phyloP scores from a whole-genome alignment of 805 yeast genomes.

The Cyberlindnera amylophila region DNA sequence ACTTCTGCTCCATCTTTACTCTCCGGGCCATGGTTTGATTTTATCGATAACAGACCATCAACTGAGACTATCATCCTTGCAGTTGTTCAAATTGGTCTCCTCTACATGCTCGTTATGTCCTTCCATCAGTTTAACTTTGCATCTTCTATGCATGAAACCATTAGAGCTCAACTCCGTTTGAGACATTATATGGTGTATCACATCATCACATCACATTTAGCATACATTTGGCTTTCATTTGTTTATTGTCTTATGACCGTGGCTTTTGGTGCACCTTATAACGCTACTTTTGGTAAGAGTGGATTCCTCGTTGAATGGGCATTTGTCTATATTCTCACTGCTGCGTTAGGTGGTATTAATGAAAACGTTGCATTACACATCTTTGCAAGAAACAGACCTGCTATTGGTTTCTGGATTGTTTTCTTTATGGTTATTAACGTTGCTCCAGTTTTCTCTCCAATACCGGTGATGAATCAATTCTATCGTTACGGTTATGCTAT shows the following conservation, averaged over 20 bases:
- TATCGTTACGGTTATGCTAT: slow-evolving; percentile 53
- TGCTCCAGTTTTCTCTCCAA: slow-evolving; percentile 57
- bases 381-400: slow-evolving; percentile 53
- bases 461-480: slow-evolving; percentile 31
- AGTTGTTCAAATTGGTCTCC: slow-evolving; percentile 64
- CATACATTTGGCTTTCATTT: slow-evolving; percentile 51
- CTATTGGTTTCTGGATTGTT: slow-evolving; percentile 64
- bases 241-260: slow-evolving; percentile 51
- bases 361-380: slow-evolving; percentile 52
- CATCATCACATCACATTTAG: slow-evolving; percentile 24
- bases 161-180: slow-evolving; percentile 11
- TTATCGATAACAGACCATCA: slow-evolving; percentile 41
- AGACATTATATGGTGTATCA: slow-evolving; percentile 47
- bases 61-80: slow-evolving; percentile 46
- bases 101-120: slow-evolving; percentile 61
- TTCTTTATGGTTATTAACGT: slow-evolving; percentile 61
- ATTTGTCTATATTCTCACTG: slow-evolving; percentile 54
- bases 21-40: slow-evolving; percentile 16
- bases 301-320: slow-evolving; percentile 72
- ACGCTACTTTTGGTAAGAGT: slow-evolving; percentile 49
- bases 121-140: slow-evolving; percentile 66
- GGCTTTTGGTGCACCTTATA: slow-evolving; percentile 57
- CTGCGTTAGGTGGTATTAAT: slow-evolving; percentile 65
- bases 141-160: slow-evolving; percentile 38
- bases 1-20: slow-evolving; percentile 28